Percentiles rank a stretch among this genome's conserved stretches.
Evolutionary conservation across 2,329 filamentous ascomycete species (phyloP).

Genomic region (Coniochaeta ligniaria): DNA sequence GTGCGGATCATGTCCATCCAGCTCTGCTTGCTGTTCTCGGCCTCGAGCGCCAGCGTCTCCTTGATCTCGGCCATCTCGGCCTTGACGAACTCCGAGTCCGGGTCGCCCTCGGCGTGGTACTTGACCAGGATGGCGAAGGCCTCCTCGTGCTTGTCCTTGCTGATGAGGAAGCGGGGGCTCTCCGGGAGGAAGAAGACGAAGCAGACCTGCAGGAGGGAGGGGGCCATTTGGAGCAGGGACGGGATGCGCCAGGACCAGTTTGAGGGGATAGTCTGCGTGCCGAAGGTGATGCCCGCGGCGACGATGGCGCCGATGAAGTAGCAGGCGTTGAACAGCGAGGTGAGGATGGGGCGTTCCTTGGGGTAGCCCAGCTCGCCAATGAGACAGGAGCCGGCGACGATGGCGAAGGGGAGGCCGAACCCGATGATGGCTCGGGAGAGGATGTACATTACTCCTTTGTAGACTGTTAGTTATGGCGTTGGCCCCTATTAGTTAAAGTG

Average conservation of each 20-base stretch:
- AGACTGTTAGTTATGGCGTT: background rate
- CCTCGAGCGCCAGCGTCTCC: constrained; percentile 44
- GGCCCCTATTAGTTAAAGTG: background rate
- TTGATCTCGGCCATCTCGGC: constrained; percentile 56
- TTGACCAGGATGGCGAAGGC: constrained; percentile 16
- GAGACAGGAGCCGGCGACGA: constrained; percentile 49
- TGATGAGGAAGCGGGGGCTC: constrained; percentile 18
- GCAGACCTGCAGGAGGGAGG: constrained; percentile 28
- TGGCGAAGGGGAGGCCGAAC: constrained; percentile 53
- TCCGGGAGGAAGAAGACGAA: constrained; percentile 28
- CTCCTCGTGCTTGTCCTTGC: constrained; percentile 16
- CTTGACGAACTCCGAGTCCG: constrained; percentile 42
- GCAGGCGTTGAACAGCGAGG: constrained; percentile 29
- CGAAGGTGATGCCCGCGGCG: constrained; percentile 40
- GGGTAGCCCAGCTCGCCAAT: constrained; percentile 55
- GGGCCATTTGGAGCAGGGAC: constrained; percentile 34
- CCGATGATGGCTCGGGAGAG: constrained; percentile 53
- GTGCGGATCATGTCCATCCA: constrained; percentile 47
- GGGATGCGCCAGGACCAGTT: constrained; percentile 30
- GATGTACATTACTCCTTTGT: constrained; percentile 45
- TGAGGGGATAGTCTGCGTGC: constrained; percentile 28
- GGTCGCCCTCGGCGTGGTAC: constrained; percentile 42
- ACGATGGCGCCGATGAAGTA: constrained; percentile 48
- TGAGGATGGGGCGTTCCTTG: constrained; percentile 52
- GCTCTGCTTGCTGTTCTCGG: constrained; percentile 38